Evolutionary conservation across 441 rosid genomes (phyloP).

Genomic region (Aquilaria agallochum): DNA sequence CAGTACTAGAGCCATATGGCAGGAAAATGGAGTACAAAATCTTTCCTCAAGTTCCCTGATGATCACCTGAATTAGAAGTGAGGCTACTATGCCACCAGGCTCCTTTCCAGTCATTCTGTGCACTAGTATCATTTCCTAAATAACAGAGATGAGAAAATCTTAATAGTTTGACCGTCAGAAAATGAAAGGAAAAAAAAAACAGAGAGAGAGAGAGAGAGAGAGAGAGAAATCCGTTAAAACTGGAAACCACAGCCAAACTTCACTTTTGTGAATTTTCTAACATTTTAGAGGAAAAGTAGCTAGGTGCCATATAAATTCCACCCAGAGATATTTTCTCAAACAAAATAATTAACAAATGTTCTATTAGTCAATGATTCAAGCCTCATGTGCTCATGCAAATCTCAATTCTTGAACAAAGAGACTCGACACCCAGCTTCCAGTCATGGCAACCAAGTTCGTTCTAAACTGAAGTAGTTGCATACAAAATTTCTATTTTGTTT

Average conservation of each 20-base stretch:
- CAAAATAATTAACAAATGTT: background rate
- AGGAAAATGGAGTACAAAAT: no score
- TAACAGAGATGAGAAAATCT: slow-evolving; percentile 8
- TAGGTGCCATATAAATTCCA: background rate
- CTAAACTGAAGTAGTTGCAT: no score
- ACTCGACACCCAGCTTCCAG: no score
- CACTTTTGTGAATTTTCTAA: no score
- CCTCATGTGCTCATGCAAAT: background rate
- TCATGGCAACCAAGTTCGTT: no score
- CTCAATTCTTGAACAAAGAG: background rate
- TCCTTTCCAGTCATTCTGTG: slow-evolving; percentile 94
- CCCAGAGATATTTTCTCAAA: background rate
- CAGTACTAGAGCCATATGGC: no score
- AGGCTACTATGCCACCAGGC: slow-evolving; percentile 96
- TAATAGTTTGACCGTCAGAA: slow-evolving; percentile 5
- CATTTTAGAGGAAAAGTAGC: background rate
- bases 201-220: background rate
- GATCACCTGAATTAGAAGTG: slow-evolving; percentile 57
- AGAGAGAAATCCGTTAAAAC: background rate
- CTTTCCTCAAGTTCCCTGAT: no score
- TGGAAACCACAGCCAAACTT: no score
- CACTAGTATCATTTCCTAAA: slow-evolving; percentile 84
- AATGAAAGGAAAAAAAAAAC: background rate
- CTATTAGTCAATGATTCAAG: background rate
- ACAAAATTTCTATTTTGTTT: no score